Percentiles rank a stretch among this genome's conserved stretches.
phyloP scores from a whole-genome alignment of 2,329 filamentous ascomycete genomes.

The Venturia effusa region DNA sequence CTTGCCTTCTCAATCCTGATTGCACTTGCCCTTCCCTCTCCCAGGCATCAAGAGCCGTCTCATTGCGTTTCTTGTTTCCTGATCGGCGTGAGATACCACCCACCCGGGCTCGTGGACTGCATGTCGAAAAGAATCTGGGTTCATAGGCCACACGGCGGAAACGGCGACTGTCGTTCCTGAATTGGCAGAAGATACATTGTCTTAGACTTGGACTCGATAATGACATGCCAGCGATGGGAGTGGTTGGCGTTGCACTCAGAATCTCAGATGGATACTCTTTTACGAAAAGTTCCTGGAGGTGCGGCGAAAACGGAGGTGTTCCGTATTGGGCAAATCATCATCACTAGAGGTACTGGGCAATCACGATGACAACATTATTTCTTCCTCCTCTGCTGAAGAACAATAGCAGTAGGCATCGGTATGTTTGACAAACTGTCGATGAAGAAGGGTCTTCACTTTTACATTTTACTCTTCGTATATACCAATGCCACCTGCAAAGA shows the following conservation, averaged over 20 bases:
- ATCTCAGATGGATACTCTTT: background rate
- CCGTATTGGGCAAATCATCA: background rate
- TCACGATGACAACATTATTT: background rate
- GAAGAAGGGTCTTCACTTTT: too few relatives aligned
- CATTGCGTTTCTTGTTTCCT: background rate
- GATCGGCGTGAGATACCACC: background rate
- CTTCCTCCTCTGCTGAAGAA: too few relatives aligned
- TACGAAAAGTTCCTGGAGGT: background rate
- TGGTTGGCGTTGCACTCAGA: background rate
- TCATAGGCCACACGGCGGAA: background rate
- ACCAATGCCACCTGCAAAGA: too few relatives aligned
- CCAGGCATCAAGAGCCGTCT: background rate
- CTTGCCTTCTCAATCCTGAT: too few relatives aligned
- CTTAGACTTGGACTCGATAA: background rate
- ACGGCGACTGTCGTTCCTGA: background rate
- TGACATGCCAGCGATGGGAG: slow-evolving; percentile 1
- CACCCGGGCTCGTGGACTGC: background rate
- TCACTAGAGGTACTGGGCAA: background rate
- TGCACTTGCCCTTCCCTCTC: background rate
- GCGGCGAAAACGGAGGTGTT: slow-evolving; percentile 4
- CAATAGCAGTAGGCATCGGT: too few relatives aligned
- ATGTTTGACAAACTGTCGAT: too few relatives aligned
- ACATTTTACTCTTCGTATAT: too few relatives aligned
- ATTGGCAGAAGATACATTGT: background rate
- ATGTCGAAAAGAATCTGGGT: background rate